Evolutionary conservation across 73 alveolate species (phyloP).

Genomic region (Stentor roeselii): DNA sequence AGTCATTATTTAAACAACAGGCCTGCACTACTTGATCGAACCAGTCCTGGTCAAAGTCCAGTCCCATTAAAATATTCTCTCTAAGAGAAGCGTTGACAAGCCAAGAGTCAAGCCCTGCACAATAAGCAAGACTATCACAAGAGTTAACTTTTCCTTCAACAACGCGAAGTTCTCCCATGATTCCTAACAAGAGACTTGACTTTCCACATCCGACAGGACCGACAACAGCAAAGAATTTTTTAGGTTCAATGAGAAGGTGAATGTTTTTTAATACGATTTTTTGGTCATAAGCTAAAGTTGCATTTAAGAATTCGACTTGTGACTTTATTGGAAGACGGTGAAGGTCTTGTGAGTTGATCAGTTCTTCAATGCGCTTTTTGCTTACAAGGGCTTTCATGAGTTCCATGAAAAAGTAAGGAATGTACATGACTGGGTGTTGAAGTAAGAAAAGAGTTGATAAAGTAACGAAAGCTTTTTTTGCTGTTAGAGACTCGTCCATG

Average conservation of each 20-base stretch:
- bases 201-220: conserved; percentile 70
- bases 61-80: conserved; percentile 81
- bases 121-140: conserved; percentile 64
- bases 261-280: conserved; percentile 41
- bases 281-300: conserved; percentile 18
- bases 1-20: conserved; percentile 77
- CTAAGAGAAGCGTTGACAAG: conserved; percentile 74
- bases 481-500: neutral
- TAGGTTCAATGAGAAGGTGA: conserved; percentile 39
- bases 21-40: conserved; percentile 59
- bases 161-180: conserved; percentile 41
- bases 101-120: conserved; percentile 75
- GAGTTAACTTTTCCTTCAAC: conserved; percentile 45
- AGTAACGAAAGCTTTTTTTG: conserved; percentile 8
- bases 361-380: neutral
- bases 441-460: neutral
- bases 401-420: neutral
- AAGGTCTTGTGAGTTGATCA: neutral
- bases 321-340: neutral
- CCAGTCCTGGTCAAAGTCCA: conserved; percentile 60
- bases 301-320: neutral
- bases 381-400: neutral
- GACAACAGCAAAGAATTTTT: conserved; percentile 53
- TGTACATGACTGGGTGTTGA: neutral
- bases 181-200: conserved; percentile 48